Percentiles rank a stretch among this genome's conserved stretches.
Evolutionary conservation across 345 rosid species (phyloP).

Genomic region (Hibiscus syriacus): DNA sequence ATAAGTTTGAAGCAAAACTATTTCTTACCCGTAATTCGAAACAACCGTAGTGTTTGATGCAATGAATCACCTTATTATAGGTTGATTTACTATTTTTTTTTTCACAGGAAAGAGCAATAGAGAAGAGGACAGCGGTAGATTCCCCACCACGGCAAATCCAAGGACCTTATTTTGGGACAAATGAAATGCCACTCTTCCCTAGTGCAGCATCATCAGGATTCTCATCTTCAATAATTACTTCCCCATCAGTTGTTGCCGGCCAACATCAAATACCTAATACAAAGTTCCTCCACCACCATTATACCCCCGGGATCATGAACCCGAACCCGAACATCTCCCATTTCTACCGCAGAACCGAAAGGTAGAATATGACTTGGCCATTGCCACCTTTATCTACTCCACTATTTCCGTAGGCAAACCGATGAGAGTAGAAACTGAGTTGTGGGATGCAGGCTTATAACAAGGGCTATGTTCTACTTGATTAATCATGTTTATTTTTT

Average conservation of each 20-base stretch:
- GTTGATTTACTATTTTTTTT: background rate
- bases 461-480: background rate
- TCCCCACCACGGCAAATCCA: constrained; percentile 31
- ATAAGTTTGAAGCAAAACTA: too few species aligned
- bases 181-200: constrained; percentile 36
- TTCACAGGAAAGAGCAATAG: constrained; percentile 51
- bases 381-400: background rate
- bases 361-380: background rate
- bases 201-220: constrained; percentile 93
- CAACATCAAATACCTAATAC: constrained; percentile 22
- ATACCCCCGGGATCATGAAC: constrained; percentile 12
- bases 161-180: constrained; percentile 25
- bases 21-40: too few species aligned
- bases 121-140: constrained; percentile 41
- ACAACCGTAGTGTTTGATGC: background rate
- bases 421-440: background rate
- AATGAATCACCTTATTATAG: background rate
- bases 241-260: constrained; percentile 28
- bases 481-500: background rate
- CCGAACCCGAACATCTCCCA: constrained; percentile 20
- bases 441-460: background rate
- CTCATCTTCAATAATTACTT: constrained; percentile 34
- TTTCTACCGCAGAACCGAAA: constrained; percentile 26
- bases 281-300: constrained; percentile 10
- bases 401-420: background rate